Base-by-base conservation (phyloP, 208 protist genomes). In the Phytomonas serpens region DNA sequence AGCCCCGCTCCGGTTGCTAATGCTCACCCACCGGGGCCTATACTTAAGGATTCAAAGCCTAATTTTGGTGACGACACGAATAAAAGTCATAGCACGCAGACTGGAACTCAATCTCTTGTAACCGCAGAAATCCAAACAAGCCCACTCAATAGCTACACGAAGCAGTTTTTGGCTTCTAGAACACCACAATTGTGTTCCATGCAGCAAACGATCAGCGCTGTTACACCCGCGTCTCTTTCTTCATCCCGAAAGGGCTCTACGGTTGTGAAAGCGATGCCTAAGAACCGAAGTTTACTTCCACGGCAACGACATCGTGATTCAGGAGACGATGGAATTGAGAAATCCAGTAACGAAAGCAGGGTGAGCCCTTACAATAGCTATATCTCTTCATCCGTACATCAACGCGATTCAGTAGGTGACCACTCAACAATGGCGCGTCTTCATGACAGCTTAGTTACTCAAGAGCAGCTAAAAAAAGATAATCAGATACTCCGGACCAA, bases 381-480 rank as follows among this genome's bases (percentile, higher is more conserved):
- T 64, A 19, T 11, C 9, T 47, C 40, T 47, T 7, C 63, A 64
- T 11, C 77, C 61, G 77, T 71, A 63, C 40, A 65, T 61, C 31
- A 67, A 23, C 10, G 31, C 36, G 27, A 38, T 61, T 16, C 67
- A 77, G 68, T 38, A 38, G 36, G 82, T 62, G 38, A 3, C 73
- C 63, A 77, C 75, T 13, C 57, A 10, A 65, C 71, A 31, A 68
- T 70, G 33, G 82, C 82, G 7, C 71, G 81, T 68, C 80, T 94
- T 31, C 85, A 90, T 70, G 82, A 90, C 65, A 77, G 78, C 69
- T 68, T 88, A 32, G 79, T 92, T 0, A 72, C 72, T 31, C 61
- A 84, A 33, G 90, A 88, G 69, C 85, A 93, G 65, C 68, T 91
- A 19, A 37, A 78, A 42, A 81, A 73, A 36, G 90, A 95, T 63